Evolutionary conservation across 331 rosid species (phyloP), one percentile per base, ranked within the genome.

Genomic region (Quercus tomentella): DNA sequence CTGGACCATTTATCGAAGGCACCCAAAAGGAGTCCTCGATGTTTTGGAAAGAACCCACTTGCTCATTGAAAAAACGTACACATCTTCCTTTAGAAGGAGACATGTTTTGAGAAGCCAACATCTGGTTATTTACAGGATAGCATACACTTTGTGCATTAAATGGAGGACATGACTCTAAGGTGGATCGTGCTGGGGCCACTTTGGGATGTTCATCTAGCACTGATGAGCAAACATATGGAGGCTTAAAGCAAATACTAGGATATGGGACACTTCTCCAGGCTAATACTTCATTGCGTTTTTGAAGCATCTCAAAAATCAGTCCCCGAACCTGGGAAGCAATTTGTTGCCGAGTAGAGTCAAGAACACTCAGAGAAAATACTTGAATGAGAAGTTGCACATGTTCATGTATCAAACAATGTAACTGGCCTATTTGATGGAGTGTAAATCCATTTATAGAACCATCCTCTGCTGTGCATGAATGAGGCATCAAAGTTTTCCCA

Each of bases 351-450:
- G 97, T 89, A 82, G 92, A 88, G 81, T 96, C 98, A 84, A 86
- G 85, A 79, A 87, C 87, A 25, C 94, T 88, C 73, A 93, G 63
- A 51, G 97, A 93, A 86, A 88, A 96, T 56, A 96, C 92, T 89
- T 96, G 99, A 89, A 96, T 86, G 75, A 93, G 98, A 80, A 96
- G 97, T 76, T 96, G 99, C 81, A 89, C 90, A 71, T 96, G 99
- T 82, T 96, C 97, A 30, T 96, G 92, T 78, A 96, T 90, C 93
- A 96, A 88, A 82, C 81, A 73, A 85, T 92, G 88, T 86, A 96
- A 84, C 81, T 90, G 98, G 77, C 92, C 93, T 56, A 96, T 88
- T 86, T 93, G 99, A 65, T 85, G 88, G 70, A 84, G 84, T 67
- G 98, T 85, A 80, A 96, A 93, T 73, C 99, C 99, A 74, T 87